phyloP scores from a whole-genome alignment of 2,329 filamentous ascomycete genomes.

The Microsporum ferrugineum region DNA sequence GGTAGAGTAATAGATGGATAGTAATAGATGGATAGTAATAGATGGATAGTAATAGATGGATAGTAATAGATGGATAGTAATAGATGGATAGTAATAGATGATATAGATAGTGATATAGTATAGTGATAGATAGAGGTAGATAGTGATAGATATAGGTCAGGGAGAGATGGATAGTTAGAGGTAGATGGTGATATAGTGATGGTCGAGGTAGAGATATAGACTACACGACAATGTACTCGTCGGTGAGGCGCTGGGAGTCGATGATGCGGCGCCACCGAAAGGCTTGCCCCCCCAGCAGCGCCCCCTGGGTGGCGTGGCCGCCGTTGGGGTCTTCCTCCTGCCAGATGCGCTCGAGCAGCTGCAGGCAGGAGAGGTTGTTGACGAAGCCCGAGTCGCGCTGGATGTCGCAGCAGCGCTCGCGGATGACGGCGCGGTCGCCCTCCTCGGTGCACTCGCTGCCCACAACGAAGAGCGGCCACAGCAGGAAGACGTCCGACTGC shows the following conservation, averaged over 20 bases:
- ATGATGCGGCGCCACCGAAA: slow-evolving; percentile 25
- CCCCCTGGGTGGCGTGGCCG: not conserved
- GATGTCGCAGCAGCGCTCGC: slow-evolving; percentile 71
- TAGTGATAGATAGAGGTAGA: not conserved
- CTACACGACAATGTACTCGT: slow-evolving; percentile 28
- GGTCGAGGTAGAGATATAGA: not conserved
- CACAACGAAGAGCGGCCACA: slow-evolving; percentile 87
- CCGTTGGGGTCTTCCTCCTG: slow-evolving; percentile 25
- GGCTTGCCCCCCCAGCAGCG: slow-evolving; percentile 11
- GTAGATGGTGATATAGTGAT: slow-evolving; percentile 1
- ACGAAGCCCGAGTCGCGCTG: slow-evolving; percentile 83
- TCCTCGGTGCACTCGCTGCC: slow-evolving; percentile 81
- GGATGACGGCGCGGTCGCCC: slow-evolving; percentile 65
- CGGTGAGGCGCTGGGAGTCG: slow-evolving; percentile 18
- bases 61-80: no score
- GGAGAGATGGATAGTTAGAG: not conserved
- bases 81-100: slow-evolving; percentile 19
- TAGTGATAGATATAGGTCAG: not conserved
- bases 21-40: no score
- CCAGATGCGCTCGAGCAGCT: slow-evolving; percentile 80
- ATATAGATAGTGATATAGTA: no score
- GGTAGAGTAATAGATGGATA: no score
- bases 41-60: no score
- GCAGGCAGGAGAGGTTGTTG: slow-evolving; percentile 79
- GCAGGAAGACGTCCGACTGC: slow-evolving; percentile 72